A percentile compares a stretch with the other conserved stretches of the same genome.
phyloP scores from a whole-genome alignment of 2,329 filamentous ascomycete genomes.

The Pseudogymnoascus sp. region DNA sequence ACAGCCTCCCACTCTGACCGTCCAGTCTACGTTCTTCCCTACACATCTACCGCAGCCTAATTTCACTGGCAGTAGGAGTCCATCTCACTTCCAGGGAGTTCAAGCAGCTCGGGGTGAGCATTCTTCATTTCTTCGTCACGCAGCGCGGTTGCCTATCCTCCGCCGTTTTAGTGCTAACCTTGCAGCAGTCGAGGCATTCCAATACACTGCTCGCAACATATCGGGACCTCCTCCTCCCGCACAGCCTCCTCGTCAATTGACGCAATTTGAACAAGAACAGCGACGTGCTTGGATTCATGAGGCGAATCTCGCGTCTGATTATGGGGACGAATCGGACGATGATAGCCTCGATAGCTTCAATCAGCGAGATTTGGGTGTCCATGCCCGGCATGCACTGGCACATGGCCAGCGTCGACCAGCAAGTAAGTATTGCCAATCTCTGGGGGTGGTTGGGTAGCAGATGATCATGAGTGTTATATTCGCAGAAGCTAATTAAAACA shows the following conservation, averaged over 20 bases:
- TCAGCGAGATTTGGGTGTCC: neutral
- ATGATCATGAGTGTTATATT: neutral
- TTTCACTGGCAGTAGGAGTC: neutral
- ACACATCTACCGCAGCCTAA: neutral
- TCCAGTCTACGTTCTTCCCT: neutral
- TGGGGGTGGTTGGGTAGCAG: neutral
- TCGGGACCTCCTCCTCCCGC: neutral
- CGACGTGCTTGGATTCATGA: neutral
- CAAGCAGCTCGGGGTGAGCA: neutral
- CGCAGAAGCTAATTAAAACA: neutral
- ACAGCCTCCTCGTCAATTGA: neutral
- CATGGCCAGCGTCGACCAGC: neutral
- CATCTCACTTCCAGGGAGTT: neutral
- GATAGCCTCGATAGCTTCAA: neutral
- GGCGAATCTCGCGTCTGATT: neutral
- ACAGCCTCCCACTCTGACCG: neutral
- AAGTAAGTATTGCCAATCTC: neutral
- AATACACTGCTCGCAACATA: neutral
- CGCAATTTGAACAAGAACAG: neutral
- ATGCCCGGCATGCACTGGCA: no score
- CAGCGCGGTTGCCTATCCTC: no score
- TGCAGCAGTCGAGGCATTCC: neutral
- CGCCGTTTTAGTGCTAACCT: neutral
- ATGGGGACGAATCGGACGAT: neutral
- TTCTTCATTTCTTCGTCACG: neutral